phyloP scores from a whole-genome alignment of 129 eudicot species.

The Flaveria linearis region DNA sequence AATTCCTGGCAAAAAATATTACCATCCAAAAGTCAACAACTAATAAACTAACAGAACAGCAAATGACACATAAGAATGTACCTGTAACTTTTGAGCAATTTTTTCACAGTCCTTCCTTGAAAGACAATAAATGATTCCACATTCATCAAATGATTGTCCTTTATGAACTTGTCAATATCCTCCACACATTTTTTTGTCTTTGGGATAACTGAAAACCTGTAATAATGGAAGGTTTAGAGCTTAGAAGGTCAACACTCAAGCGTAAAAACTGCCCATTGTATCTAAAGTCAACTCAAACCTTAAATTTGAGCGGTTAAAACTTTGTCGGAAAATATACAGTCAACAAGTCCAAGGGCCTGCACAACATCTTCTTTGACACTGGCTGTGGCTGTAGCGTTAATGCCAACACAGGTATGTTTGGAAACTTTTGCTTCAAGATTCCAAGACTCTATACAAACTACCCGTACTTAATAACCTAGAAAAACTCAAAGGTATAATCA shows the following conservation, averaged over 20 bases:
- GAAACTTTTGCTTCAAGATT: conserved; percentile 90
- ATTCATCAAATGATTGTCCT: conserved; percentile 74
- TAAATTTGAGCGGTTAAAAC: conserved; percentile 90
- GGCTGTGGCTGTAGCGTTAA: conserved; percentile 96
- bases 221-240: conserved; percentile 12
- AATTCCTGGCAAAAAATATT: conserved; percentile 47
- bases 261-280: conserved; percentile 8
- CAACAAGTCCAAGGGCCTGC: conserved; percentile 95
- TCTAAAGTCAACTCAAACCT: conserved; percentile 40
- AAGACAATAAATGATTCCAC: conserved; percentile 93
- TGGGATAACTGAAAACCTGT: conserved; percentile 80
- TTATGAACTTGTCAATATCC: conserved; percentile 83
- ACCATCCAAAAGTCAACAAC: conserved; percentile 11
- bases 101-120: conserved; percentile 93
- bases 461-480: conserved; percentile 18
- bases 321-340: conserved; percentile 90
- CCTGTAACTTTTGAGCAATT: conserved; percentile 84
- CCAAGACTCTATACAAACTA: conserved; percentile 72
- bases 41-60: background rate
- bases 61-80: conserved; percentile 19
- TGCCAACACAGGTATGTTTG: conserved; percentile 78
- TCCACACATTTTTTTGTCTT: conserved; percentile 94
- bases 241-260: background rate
- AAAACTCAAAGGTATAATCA: conserved; percentile 1
- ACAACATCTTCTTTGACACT: conserved; percentile 98